Percentiles rank a stretch among this genome's conserved stretches.
These are phyloP conservation scores for Acanthamoeba lenticulata DNA, from an alignment of 208 protist species.

Conservation along the genomic window DNA sequence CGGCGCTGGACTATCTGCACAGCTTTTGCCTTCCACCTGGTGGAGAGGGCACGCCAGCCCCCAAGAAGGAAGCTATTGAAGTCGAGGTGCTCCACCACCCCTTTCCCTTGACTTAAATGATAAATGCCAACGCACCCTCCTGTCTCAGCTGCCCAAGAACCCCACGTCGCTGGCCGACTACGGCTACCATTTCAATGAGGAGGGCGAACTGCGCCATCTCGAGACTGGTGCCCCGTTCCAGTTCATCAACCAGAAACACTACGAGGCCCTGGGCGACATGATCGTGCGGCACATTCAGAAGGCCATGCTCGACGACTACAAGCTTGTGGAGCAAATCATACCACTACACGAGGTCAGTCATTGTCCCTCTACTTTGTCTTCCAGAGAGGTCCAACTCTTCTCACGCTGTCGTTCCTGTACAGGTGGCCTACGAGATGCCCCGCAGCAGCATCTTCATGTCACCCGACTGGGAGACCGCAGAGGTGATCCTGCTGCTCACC, in stretches of 20 bases:
- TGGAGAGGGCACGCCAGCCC: background rate
- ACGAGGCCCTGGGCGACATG: slow-evolving; percentile 30
- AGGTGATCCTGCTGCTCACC: background rate
- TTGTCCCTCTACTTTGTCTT: no score
- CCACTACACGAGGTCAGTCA: background rate
- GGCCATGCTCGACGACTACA: background rate
- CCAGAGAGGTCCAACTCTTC: no score
- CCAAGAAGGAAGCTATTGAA: background rate
- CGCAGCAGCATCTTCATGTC: background rate
- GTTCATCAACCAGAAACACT: slow-evolving; percentile 34
- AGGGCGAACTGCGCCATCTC: background rate
- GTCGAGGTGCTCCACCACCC: background rate
- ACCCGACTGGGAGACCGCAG: background rate
- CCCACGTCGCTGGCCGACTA: background rate
- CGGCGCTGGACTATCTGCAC: slow-evolving; percentile 4
- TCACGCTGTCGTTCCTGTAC: background rate
- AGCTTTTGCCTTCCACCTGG: background rate
- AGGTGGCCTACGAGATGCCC: background rate
- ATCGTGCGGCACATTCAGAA: slow-evolving; percentile 33
- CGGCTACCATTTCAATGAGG: background rate
- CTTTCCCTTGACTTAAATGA: background rate
- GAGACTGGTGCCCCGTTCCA: background rate
- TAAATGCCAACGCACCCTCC: background rate
- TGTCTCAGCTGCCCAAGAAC: background rate
- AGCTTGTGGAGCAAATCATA: background rate